These are phyloP conservation scores for Leptomonas pyrrhocoris DNA, from an alignment of 208 protist genomes.

Conservation along the genomic window DNA sequence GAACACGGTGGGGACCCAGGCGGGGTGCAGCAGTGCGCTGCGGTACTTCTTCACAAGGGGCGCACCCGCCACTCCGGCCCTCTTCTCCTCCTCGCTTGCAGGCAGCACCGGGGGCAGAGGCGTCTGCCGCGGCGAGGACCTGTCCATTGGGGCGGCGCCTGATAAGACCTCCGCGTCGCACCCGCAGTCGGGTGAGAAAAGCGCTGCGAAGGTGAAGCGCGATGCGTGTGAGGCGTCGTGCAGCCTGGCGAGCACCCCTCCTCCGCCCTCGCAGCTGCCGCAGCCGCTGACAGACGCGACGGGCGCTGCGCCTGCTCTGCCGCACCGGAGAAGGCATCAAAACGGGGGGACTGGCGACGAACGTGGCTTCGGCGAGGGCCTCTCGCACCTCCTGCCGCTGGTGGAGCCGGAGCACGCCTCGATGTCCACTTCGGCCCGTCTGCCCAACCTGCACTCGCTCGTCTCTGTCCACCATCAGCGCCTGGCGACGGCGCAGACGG, in stretches of 20 bases:
- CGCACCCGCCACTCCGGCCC: not conserved
- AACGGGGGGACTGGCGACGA: not conserved
- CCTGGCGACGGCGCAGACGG: slow-evolving; percentile 7
- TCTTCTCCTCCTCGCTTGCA: slow-evolving; percentile 6
- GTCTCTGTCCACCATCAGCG: slow-evolving; percentile 1
- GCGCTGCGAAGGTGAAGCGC: too few relatives aligned
- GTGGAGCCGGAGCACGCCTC: slow-evolving; percentile 16
- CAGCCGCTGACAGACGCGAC: not conserved
- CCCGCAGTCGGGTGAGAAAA: not conserved
- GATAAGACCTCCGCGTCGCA: not conserved
- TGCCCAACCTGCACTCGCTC: slow-evolving; percentile 10
- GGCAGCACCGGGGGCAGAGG: slow-evolving; percentile 3
- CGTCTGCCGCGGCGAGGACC: not conserved
- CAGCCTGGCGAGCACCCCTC: not conserved
- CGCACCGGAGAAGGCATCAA: not conserved
- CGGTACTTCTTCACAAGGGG: slow-evolving; percentile 1
- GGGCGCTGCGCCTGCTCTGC: not conserved
- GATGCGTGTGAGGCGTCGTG: not conserved
- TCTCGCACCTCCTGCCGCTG: slow-evolving; percentile 4
- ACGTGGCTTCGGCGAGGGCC: not conserved
- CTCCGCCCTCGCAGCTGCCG: not conserved
- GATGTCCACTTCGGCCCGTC: slow-evolving; percentile 1
- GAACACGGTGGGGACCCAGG: slow-evolving; percentile 1
- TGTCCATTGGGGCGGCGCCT: not conserved
- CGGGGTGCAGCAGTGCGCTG: slow-evolving; percentile 7